Evolutionary conservation across 805 yeast genomes (phyloP).

Genomic region (Isabelozyma heimii): DNA sequence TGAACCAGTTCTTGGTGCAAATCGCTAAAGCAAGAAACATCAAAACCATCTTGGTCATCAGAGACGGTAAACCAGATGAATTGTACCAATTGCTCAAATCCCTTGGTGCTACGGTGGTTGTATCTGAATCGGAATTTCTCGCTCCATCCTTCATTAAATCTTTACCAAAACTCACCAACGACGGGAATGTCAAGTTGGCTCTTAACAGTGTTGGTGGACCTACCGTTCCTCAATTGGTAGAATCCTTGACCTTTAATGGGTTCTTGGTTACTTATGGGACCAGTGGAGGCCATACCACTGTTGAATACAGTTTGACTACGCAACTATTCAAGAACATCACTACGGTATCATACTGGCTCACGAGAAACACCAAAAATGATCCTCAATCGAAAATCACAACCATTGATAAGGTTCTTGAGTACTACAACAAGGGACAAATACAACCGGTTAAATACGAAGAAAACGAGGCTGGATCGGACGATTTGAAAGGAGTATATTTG

Average conservation of each 20-base stretch:
- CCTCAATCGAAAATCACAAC: conserved; percentile 60
- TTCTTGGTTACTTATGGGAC: conserved; percentile 27
- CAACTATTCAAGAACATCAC: conserved; percentile 31
- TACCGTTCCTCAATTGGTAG: conserved; percentile 17
- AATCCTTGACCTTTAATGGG: conserved; percentile 24
- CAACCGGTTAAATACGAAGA: background rate
- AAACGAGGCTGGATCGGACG: conserved; percentile 24
- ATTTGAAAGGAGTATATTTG: conserved; percentile 40
- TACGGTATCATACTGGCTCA: conserved; percentile 30
- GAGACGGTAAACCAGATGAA: conserved; percentile 24
- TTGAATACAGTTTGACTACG: conserved; percentile 15
- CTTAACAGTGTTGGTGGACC: conserved; percentile 27
- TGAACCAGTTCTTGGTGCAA: conserved; percentile 27
- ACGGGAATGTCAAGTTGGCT: conserved; percentile 26
- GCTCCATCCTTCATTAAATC: conserved; percentile 2
- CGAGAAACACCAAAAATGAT: conserved; percentile 26
- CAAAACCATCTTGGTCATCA: conserved; percentile 24
- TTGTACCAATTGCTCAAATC: conserved; percentile 9
- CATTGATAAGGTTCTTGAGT: conserved; percentile 51
- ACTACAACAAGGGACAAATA: conserved; percentile 42
- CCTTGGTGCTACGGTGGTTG: conserved; percentile 31
- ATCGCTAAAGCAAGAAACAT: conserved; percentile 21
- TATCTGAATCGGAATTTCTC: conserved; percentile 24
- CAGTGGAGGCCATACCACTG: conserved; percentile 10
- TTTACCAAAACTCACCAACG: conserved; percentile 14